Evolutionary conservation across 495 filamentous ascomycete species (phyloP).

Genomic region (Umbilicaria muhlenbergii): DNA sequence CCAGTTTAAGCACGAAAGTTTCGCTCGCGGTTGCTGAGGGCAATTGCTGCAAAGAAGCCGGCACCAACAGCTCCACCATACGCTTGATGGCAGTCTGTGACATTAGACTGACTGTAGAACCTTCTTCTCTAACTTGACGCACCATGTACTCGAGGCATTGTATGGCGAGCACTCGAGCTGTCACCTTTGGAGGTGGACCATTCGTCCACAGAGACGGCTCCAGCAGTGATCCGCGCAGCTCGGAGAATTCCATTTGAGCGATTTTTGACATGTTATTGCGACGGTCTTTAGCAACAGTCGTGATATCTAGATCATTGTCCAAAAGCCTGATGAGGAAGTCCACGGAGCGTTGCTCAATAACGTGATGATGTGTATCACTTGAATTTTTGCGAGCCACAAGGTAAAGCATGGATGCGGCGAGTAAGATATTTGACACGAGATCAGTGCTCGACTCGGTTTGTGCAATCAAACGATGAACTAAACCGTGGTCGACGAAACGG

Average conservation of each 20-base stretch:
- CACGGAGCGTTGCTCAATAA: constrained; percentile 31
- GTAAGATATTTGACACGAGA: constrained; percentile 17
- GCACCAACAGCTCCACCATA: constrained; percentile 32
- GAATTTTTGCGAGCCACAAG: constrained; percentile 35
- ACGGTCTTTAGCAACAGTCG: constrained; percentile 39
- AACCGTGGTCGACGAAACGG: constrained; percentile 64
- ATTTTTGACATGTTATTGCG: constrained; percentile 55
- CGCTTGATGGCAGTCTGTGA: constrained; percentile 30
- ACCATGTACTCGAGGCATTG: constrained; percentile 48
- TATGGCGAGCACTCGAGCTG: constrained; percentile 47
- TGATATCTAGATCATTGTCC: constrained; percentile 33
- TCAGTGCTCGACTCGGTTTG: constrained; percentile 18
- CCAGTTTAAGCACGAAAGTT: constrained; percentile 11
- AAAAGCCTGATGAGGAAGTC: constrained; percentile 38
- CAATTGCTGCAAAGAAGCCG: background rate
- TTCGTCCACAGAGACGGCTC: constrained; percentile 41
- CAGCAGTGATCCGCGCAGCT: constrained; percentile 32
- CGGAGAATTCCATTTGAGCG: constrained; percentile 33
- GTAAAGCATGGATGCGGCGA: constrained; percentile 14
- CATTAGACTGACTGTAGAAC: constrained; percentile 33
- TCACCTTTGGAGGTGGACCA: constrained; percentile 31
- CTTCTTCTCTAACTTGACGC: constrained; percentile 32
- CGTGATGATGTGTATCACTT: constrained; percentile 31
- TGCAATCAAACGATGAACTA: constrained; percentile 48
- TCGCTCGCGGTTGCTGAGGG: background rate